Evolutionary conservation across 331 rosid genomes (phyloP), one percentile per base, ranked within the genome.

Genomic region (Pyracantha coccinea): DNA sequence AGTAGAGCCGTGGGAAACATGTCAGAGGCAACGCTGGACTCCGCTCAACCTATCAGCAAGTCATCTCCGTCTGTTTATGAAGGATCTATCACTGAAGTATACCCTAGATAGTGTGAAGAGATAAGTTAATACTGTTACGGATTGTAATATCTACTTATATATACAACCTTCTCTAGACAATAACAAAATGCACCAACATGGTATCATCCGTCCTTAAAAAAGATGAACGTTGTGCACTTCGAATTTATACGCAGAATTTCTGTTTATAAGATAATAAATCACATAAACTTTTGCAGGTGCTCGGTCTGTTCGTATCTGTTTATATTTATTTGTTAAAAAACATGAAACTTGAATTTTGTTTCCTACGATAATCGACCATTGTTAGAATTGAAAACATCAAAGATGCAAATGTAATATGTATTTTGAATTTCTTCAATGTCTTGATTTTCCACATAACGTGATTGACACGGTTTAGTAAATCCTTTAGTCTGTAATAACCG

Each of bases 1-100:
- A 57, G 53, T 8, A 58, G 67, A 72, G 21, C 69, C 4, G 25
- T 19, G 15, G 69, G 19, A n/a, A 19, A 62, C 31, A 71, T 54
- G 75, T 63, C 75, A 32, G 23, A 33, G 35, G 11, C 60, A 15
- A 5, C 8, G 4, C 5, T 72, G 54, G 75, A 72, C 23, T 55
- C 24, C 19, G 12, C 9, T 72, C 54, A 33, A n/a, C 57, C 75
- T 72, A 21, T 55, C 25, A 33, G 13, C 10, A 21, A 29, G 55
- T 57, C 38, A 57, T 29, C 24, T 57, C 13, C 66, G 1, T 72
- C 25, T 0, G 66, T 72, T 32, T 41, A 55, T 33, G 66, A 72
- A 20, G 75, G 25, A 55, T 72, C 76, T 9, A 57, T 57, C 66
- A 57, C 76, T 21, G 55, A 57, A 57, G 38, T 72, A 33, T 72